Evolutionary conservation across 441 rosid species (phyloP).

Genomic region (Biscutella auriculata): DNA sequence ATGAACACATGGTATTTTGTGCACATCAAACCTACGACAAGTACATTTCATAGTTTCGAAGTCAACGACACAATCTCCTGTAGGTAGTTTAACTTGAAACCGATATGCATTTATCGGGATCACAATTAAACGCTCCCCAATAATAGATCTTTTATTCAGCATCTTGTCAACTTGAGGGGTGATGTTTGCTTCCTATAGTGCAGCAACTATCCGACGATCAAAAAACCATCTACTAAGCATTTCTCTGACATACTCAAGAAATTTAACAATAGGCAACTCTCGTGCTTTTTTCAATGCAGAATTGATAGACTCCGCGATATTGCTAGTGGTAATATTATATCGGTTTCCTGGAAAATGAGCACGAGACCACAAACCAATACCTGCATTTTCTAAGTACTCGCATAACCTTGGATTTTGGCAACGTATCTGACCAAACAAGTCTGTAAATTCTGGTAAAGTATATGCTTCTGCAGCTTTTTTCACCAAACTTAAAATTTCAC

Average conservation of each 20-base stretch:
- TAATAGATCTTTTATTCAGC: neutral
- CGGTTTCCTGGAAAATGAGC: neutral
- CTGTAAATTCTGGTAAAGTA: neutral
- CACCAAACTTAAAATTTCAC: neutral
- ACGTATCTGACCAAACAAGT: neutral
- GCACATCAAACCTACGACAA: neutral
- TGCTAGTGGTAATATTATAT: neutral
- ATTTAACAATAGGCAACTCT: neutral
- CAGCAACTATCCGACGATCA: neutral
- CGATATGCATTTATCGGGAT: neutral
- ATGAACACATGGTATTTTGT: neutral
- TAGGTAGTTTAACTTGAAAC: neutral
- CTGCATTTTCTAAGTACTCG: neutral
- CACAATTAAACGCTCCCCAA: neutral
- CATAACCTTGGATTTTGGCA: neutral
- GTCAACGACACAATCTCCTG: neutral
- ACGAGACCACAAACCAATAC: neutral
- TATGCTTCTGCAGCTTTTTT: neutral
- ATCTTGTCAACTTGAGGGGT: neutral
- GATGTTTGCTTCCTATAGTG: neutral
- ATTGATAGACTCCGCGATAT: neutral
- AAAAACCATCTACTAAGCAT: neutral
- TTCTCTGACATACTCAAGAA: neutral
- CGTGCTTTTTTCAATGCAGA: neutral
- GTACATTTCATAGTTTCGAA: neutral